phyloP scores from a whole-genome alignment of 192 early-diverging fungal species.

The Gamsiella multidivaricata region DNA sequence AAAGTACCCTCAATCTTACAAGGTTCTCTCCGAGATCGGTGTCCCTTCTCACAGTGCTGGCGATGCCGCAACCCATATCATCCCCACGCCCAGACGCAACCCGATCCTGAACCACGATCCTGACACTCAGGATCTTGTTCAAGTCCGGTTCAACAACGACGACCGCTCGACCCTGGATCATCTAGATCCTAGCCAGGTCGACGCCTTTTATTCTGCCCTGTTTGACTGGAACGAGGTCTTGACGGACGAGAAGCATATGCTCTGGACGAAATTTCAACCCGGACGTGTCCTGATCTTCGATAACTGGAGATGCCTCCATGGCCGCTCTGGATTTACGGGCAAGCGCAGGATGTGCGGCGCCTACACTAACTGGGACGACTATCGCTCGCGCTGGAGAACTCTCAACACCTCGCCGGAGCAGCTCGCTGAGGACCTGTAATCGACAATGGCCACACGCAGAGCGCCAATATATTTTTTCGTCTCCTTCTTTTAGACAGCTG shows the following conservation, averaged over 20 bases:
- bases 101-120: conserved; percentile 78
- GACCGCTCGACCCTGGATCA: conserved; percentile 76
- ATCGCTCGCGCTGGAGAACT: conserved; percentile 51
- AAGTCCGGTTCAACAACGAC: conserved; percentile 87
- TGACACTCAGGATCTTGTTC: conserved; percentile 62
- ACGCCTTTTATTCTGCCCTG: conserved; percentile 77
- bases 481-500: too few species aligned
- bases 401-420: conserved; percentile 30
- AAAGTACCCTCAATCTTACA: conserved; percentile 67
- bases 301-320: conserved; percentile 87
- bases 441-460: too few species aligned
- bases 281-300: conserved; percentile 82
- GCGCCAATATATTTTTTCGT: too few species aligned
- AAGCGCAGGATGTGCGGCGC: conserved; percentile 75
- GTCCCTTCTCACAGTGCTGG: conserved; percentile 82
- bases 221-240: conserved; percentile 73
- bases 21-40: conserved; percentile 64
- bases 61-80: conserved; percentile 70
- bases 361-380: conserved; percentile 85
- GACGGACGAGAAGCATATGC: conserved; percentile 65
- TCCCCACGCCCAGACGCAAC: conserved; percentile 65
- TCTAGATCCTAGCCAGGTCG: conserved; percentile 57
- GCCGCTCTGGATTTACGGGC: conserved; percentile 77
- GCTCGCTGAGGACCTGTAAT: conserved; percentile 28
- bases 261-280: conserved; percentile 73